Percentiles rank a stretch among this genome's conserved stretches.
These are phyloP conservation scores for Barnettozyma salicaria DNA, from an alignment of 805 yeast genomes.

Conservation along the genomic window DNA sequence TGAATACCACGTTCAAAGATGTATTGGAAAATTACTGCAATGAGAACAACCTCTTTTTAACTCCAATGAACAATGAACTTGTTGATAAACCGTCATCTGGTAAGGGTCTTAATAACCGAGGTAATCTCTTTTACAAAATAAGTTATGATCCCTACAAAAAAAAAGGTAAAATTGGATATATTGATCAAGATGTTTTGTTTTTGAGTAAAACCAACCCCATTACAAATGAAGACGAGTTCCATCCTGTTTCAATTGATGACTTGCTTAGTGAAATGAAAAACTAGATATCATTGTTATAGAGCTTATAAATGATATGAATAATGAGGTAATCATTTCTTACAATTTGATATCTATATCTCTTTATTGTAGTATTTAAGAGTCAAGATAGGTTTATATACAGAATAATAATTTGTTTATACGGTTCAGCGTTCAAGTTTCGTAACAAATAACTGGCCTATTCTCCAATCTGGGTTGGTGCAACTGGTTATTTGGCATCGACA, in stretches of 20 bases:
- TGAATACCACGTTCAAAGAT: constrained; percentile 51
- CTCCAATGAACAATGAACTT: constrained; percentile 17
- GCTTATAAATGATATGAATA: too few relatives aligned
- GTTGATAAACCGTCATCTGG: constrained; percentile 29
- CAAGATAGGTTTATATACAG: too few relatives aligned
- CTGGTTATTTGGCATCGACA: too few relatives aligned
- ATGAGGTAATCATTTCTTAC: too few relatives aligned
- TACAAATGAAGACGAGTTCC: neutral
- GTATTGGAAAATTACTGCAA: constrained; percentile 59
- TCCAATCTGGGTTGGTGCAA: too few relatives aligned
- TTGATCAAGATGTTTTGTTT: constrained; percentile 65
- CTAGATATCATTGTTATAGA: neutral
- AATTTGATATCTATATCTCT: too few relatives aligned
- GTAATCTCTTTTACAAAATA: constrained; percentile 38
- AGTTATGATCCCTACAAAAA: constrained; percentile 29
- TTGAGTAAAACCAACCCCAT: constrained; percentile 23
- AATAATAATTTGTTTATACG: too few relatives aligned
- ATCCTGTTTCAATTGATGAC: constrained; percentile 37
- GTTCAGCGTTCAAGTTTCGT: too few relatives aligned
- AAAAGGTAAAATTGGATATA: constrained; percentile 37
- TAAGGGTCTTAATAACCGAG: neutral
- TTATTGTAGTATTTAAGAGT: too few relatives aligned
- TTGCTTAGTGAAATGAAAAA: constrained; percentile 2
- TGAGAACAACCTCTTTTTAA: constrained; percentile 35
- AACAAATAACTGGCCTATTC: too few relatives aligned